phyloP scores from a whole-genome alignment of 805 yeast genomes.

The Ogataea glucozyma region DNA sequence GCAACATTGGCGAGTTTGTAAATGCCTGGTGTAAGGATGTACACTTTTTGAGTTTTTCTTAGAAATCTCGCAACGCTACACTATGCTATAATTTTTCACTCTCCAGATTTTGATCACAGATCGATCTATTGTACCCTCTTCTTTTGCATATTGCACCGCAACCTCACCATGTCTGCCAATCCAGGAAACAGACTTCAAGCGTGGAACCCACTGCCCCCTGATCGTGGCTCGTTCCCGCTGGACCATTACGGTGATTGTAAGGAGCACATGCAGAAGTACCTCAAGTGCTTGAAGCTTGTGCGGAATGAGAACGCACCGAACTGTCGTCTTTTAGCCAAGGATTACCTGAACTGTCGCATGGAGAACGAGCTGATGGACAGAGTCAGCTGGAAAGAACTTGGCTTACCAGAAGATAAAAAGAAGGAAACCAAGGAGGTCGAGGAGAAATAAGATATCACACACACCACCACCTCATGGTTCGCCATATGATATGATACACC shows the following conservation, averaged over 20 bases:
- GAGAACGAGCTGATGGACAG: slow-evolving; percentile 52
- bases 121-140: no score
- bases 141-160: no score
- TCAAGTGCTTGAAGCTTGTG: slow-evolving; percentile 75
- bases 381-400: slow-evolving; percentile 39
- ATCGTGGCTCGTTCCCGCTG: slow-evolving; percentile 92
- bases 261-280: slow-evolving; percentile 68
- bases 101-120: neutral
- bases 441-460: neutral
- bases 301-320: slow-evolving; percentile 87
- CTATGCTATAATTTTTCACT: no score
- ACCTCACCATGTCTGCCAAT: slow-evolving; percentile 44
- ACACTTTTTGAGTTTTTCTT: no score
- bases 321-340: slow-evolving; percentile 81
- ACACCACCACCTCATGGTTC: neutral
- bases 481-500: slow-evolving; percentile 2
- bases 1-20: no score
- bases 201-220: slow-evolving; percentile 89
- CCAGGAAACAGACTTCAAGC: slow-evolving; percentile 48
- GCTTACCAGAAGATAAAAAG: slow-evolving; percentile 35
- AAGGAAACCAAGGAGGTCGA: neutral
- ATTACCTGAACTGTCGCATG: slow-evolving; percentile 86
- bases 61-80: no score
- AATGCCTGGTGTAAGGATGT: slow-evolving; percentile 15
- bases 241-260: slow-evolving; percentile 88